Base-by-base conservation (phyloP, 768 basidiomycete species). In the Rhodotorula graminis region DNA sequence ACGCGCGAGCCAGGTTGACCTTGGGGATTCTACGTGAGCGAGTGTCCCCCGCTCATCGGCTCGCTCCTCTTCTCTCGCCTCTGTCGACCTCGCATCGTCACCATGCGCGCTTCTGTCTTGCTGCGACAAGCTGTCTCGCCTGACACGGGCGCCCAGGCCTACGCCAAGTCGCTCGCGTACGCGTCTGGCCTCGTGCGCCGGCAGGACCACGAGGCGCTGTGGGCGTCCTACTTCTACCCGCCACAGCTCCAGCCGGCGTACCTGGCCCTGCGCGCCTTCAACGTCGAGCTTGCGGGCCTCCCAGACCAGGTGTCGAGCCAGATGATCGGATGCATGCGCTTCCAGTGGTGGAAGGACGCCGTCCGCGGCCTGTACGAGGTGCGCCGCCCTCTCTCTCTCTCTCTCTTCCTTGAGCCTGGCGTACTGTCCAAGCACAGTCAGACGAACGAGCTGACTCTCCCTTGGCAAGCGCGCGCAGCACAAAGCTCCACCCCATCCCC, bases 281-380 rank as follows among this genome's bases (percentile, higher is more conserved):
- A 78, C 60, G 70, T 70, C 47, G 77, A 78, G 68, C 71, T 78
- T 4, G 74, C 73, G 10, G 64, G 53, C 16, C 64, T 78, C 44
- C 72, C 72, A 1, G 77, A 78, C 52, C 61, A 72, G 33, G 77
- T 78, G 14, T 67, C 69, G 50, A 77, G 73, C 57, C 66, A 66
- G 33, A 27, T 77, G 29, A 68, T 77, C 29, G 77, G 76, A 7
- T 61, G 74, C 56, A 70, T 78, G 67, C 61, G 77, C 33, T 77
- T 58, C 52, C 77, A 78, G 61, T 78, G 76, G 76, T 78, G 77
- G 77, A 70, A 68, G 52, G 77, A 78, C 21, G 76, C 71, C 14
- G 42, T 78, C 63, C 73, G 75, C 33, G 66, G 67, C 1, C 60
- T 70, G 21, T 74, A 68, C 66, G 68, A 73, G 29, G 77, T 78